Conservation (phyloP, 2,329 filamentous ascomycete species). For the Fusarium sp. region DNA sequence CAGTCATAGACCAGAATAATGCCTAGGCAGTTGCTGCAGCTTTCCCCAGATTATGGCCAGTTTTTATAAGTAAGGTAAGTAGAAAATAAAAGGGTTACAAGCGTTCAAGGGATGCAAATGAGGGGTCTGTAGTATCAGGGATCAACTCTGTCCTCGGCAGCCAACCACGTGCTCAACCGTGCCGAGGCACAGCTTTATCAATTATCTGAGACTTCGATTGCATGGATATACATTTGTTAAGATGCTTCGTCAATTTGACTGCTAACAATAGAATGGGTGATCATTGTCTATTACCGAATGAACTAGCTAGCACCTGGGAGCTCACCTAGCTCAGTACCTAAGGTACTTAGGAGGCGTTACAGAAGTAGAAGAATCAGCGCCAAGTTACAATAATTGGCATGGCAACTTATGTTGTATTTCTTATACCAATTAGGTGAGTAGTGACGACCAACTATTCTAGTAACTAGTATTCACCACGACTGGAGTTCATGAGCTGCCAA, state of each 20-base stretch:
- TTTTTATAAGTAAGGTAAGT: background rate
- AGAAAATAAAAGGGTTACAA: constrained; percentile 3
- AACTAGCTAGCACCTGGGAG: too few species aligned
- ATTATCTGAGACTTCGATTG: background rate
- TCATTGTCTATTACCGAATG: background rate
- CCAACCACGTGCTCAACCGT: constrained; percentile 33
- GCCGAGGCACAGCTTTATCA: constrained; percentile 37
- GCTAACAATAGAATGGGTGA: background rate
- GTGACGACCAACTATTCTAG: background rate
- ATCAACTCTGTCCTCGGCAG: constrained; percentile 31
- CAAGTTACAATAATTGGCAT: too few species aligned
- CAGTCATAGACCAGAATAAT: constrained; percentile 12
- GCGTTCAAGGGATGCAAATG: constrained; percentile 21
- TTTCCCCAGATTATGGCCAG: background rate
- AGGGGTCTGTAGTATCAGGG: constrained; percentile 32
- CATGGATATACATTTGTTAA: background rate
- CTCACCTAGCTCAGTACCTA: too few species aligned
- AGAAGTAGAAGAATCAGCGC: too few species aligned
- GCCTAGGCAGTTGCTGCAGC: background rate
- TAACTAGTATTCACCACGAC: too few species aligned
- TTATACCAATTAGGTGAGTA: background rate
- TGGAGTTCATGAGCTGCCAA: too few species aligned
- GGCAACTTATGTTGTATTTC: background rate
- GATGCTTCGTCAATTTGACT: background rate
- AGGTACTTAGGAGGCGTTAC: background rate